These are phyloP conservation scores for Penstemon newberryi DNA, from an alignment of 257 asterid genomes.

Conservation along the genomic window DNA sequence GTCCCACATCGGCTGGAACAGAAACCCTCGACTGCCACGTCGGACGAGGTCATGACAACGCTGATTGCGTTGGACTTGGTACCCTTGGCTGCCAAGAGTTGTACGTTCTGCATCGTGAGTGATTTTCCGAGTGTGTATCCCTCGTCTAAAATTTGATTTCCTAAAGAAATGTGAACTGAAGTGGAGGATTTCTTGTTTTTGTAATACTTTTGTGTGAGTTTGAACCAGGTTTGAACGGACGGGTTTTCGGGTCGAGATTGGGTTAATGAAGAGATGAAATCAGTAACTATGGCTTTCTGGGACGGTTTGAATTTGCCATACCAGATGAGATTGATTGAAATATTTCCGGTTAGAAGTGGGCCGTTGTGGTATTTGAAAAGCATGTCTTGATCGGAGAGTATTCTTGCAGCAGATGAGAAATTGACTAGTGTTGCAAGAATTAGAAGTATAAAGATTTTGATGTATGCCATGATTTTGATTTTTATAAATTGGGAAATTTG, in stretches of 20 bases:
- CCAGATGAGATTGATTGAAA: slow-evolving; percentile 51
- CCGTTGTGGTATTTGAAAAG: slow-evolving; percentile 52
- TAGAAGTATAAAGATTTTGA: too few relatives aligned
- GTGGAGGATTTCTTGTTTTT: slow-evolving; percentile 32
- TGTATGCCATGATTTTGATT: too few relatives aligned
- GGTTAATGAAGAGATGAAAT: slow-evolving; percentile 44
- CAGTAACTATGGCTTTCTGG: slow-evolving; percentile 48
- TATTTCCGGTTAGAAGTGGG: slow-evolving; percentile 45
- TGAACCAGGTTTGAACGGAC: slow-evolving; percentile 56
- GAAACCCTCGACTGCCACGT: slow-evolving; percentile 44
- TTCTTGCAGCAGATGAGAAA: background rate
- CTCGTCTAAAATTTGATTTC: slow-evolving; percentile 40
- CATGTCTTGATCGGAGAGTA: background rate
- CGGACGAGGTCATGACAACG: slow-evolving; percentile 42
- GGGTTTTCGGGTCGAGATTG: slow-evolving; percentile 32
- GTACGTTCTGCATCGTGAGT: slow-evolving; percentile 36
- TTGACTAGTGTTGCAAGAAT: too few relatives aligned
- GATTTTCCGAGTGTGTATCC: slow-evolving; percentile 42
- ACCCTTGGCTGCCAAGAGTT: slow-evolving; percentile 41
- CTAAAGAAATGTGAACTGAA: slow-evolving; percentile 32
- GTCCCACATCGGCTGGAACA: slow-evolving; percentile 45
- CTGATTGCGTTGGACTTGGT: slow-evolving; percentile 36
- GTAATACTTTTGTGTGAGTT: slow-evolving; percentile 46
- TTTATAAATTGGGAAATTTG: too few relatives aligned
- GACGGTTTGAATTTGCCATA: slow-evolving; percentile 57